These are phyloP conservation scores for sorghum (Sorghum bicolor) DNA, from an alignment of 176 grass and related monocot species.

Conservation along the genomic window Sorghum_bicolor_NCBIv3 NC_012875.2:54917501-54918000, in stretches of 20 bases:
- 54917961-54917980: neutral
- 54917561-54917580: too few relatives aligned
- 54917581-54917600: too few relatives aligned
- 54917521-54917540: too few relatives aligned
- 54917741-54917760: conserved; percentile 8
- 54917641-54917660: conserved; percentile 25
- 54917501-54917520: too few relatives aligned
- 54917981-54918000: conserved; percentile 1
- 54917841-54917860: neutral
- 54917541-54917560: too few relatives aligned
- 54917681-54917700: conserved; percentile 28
- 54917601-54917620: too few relatives aligned
- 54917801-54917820: neutral
- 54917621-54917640: conserved; percentile 21
- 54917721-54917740: neutral
- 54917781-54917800: neutral
- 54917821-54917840: conserved; percentile 25
- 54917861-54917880: neutral
- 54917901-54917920: conserved; percentile 5
- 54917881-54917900: neutral
- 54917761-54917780: conserved; percentile 15
- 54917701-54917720: conserved; percentile 25
- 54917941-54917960: neutral
- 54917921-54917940: neutral
- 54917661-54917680: neutral